phyloP scores from a whole-genome alignment of 352 stramenopile species.

The Peronosclerospora sorghi region DNA sequence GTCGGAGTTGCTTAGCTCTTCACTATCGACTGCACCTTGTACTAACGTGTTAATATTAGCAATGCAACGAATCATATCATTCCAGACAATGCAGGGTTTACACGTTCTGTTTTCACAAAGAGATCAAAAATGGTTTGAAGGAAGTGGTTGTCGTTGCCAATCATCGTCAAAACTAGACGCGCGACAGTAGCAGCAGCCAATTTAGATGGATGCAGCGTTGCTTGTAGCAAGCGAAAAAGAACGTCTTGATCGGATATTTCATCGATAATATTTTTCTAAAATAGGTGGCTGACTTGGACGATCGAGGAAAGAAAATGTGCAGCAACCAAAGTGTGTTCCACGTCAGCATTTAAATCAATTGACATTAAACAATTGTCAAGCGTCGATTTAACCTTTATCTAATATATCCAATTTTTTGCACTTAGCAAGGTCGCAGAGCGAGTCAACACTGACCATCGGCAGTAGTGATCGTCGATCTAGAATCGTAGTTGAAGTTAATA shows the following conservation, averaged over 20 bases:
- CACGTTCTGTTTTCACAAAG: slow-evolving; percentile 18
- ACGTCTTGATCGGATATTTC: slow-evolving; percentile 42
- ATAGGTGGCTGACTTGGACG: slow-evolving; percentile 39
- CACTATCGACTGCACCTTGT: slow-evolving; percentile 29
- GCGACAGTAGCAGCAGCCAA: slow-evolving; percentile 37
- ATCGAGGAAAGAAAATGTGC: slow-evolving; percentile 52
- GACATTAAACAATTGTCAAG: slow-evolving; percentile 45
- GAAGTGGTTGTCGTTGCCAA: slow-evolving; percentile 45
- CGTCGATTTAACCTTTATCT: slow-evolving; percentile 36
- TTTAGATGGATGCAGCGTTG: slow-evolving; percentile 57
- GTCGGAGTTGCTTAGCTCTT: slow-evolving; percentile 38
- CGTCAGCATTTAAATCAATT: slow-evolving; percentile 60
- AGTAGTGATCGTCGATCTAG: slow-evolving; percentile 28
- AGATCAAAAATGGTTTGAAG: slow-evolving; percentile 39
- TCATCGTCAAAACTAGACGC: slow-evolving; percentile 46
- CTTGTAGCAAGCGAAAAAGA: slow-evolving; percentile 57
- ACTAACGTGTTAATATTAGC: slow-evolving; percentile 31
- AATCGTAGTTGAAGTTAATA: slow-evolving; percentile 24
- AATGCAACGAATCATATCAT: slow-evolving; percentile 51
- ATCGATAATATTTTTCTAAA: slow-evolving; percentile 47
- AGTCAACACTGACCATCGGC: slow-evolving; percentile 48
- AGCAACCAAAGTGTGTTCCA: slow-evolving; percentile 43
- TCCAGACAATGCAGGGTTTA: slow-evolving; percentile 38
- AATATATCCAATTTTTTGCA: slow-evolving; percentile 37
- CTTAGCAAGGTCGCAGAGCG: slow-evolving; percentile 53